A percentile compares a stretch with the other conserved stretches of the same genome.
Conservation (phyloP, 2,329 filamentous ascomycete genomes). For the Talaromyces sp. region DNA sequence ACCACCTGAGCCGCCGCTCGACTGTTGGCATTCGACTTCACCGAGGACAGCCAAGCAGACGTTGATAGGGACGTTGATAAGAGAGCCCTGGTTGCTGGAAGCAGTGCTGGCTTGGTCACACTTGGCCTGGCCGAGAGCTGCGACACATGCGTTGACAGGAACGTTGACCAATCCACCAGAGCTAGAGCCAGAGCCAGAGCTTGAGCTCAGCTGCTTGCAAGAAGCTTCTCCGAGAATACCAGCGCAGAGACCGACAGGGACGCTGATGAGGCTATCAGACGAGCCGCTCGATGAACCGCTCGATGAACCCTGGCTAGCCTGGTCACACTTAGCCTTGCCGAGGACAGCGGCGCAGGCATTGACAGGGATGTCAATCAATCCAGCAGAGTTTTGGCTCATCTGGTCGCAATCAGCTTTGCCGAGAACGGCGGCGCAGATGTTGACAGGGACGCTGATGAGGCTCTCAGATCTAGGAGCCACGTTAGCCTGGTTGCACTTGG, state of each 20-base stretch:
- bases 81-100: constrained; percentile 8
- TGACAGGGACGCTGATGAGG: constrained; percentile 20
- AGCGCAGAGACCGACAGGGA: constrained; percentile 19
- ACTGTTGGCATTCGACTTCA: constrained; percentile 17
- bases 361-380: constrained; percentile 23
- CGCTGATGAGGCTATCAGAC: background rate
- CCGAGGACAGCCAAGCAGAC: constrained; percentile 20
- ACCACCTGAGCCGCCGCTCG: constrained; percentile 11
- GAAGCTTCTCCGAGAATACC: constrained; percentile 21
- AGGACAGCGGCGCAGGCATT: constrained; percentile 23
- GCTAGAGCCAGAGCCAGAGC: background rate
- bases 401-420: constrained; percentile 22
- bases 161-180: constrained; percentile 19
- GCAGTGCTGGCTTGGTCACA: constrained; percentile 16
- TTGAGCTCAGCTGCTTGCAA: constrained; percentile 17
- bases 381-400: constrained; percentile 11
- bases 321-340: constrained; percentile 20
- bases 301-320: too few relatives aligned
- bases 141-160: constrained; percentile 19
- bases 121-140: constrained; percentile 19
- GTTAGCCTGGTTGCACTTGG: constrained; percentile 21
- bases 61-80: constrained; percentile 22
- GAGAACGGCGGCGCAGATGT: constrained; percentile 21
- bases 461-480: constrained; percentile 6
- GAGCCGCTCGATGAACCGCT: background rate